Percentiles rank a stretch among this genome's conserved stretches.
phyloP scores from a whole-genome alignment of 1,284 basidiomycete genomes.

The Apiotrichum veenhuisii region DNA sequence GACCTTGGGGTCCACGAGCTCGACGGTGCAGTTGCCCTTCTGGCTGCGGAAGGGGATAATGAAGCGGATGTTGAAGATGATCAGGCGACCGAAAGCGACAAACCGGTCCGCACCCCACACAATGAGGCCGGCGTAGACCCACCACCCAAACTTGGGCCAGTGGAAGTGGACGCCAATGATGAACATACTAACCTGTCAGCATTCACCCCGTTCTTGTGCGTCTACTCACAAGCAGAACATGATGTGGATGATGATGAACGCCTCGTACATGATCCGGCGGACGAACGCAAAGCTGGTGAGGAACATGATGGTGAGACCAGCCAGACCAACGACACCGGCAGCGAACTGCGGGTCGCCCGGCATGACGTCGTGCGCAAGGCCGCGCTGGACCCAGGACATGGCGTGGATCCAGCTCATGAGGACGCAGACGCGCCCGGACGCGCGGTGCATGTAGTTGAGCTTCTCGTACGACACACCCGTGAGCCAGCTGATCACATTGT shows the following conservation, averaged over 20 bases:
- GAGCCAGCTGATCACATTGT: constrained; percentile 61
- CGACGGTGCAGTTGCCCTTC: constrained; percentile 43
- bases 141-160: constrained; percentile 8
- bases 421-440: constrained; percentile 29
- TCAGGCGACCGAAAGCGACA: constrained; percentile 56
- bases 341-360: background rate
- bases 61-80: constrained; percentile 56
- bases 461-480: constrained; percentile 62
- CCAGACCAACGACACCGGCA: constrained; percentile 3
- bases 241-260: constrained; percentile 55
- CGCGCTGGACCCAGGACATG: constrained; percentile 18
- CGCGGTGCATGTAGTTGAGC: constrained; percentile 46
- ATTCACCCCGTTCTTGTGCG: background rate
- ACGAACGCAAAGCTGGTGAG: constrained; percentile 51
- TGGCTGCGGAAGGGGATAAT: constrained; percentile 33
- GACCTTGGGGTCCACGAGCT: constrained; percentile 54
- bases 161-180: constrained; percentile 21
- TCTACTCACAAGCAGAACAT: constrained; percentile 16
- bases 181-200: constrained; percentile 10
- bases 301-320: constrained; percentile 50
- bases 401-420: constrained; percentile 36
- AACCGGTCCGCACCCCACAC: constrained; percentile 65
- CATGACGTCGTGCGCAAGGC: background rate
- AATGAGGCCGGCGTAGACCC: constrained; percentile 8
- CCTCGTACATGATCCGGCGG: constrained; percentile 53